Conservation (phyloP, 306 rosid species). For the Dryas drummondii region DNA sequence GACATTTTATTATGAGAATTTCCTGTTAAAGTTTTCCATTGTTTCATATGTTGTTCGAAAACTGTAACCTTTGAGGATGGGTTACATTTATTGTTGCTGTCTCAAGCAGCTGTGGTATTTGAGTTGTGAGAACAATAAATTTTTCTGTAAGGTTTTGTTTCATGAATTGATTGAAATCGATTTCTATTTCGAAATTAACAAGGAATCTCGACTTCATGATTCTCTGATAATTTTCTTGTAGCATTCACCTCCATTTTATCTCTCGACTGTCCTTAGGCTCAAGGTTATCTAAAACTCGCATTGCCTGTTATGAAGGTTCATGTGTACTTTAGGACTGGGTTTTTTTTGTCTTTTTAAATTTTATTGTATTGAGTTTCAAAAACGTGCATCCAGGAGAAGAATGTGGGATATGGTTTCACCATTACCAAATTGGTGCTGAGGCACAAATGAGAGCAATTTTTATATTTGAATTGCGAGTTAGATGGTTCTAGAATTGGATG, state of each 20-base stretch:
- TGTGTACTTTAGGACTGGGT: no score
- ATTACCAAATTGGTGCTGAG: no score
- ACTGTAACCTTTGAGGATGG: slow-evolving; percentile 31
- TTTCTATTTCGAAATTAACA: neutral
- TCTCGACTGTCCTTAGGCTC: neutral
- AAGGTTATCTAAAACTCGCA: neutral
- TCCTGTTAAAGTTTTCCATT: slow-evolving; percentile 13
- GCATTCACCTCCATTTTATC: no score
- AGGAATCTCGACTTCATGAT: no score
- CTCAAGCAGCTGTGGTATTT: slow-evolving; percentile 44
- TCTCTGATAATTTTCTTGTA: neutral
- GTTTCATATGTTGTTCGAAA: slow-evolving; percentile 30
- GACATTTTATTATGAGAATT: neutral
- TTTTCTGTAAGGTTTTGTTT: slow-evolving; percentile 14
- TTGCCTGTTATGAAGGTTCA: no score
- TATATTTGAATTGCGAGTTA: no score
- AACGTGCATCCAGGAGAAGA: no score
- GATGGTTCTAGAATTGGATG: no score
- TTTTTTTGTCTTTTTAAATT: no score
- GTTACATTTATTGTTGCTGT: slow-evolving; percentile 36
- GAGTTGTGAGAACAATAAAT: slow-evolving; percentile 36
- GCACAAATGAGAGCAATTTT: no score
- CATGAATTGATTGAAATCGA: neutral
- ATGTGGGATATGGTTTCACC: no score
- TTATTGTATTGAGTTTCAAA: no score